Evolutionary conservation across 306 rosid genomes (phyloP).

Genomic region (Begonia peltatifolia): DNA sequence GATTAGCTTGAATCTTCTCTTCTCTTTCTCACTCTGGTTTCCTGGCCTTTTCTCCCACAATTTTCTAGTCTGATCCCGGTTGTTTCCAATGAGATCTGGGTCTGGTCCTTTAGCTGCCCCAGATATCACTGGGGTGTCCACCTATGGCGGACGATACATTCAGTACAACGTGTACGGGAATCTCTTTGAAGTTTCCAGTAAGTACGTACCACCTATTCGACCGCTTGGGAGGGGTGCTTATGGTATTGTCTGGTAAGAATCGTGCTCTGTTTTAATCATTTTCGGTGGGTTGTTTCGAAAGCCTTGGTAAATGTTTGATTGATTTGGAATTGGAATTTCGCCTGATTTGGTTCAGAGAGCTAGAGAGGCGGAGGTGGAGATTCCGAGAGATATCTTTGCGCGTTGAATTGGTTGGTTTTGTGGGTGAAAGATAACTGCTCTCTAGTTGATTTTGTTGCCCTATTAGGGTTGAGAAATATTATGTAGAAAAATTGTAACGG

Average conservation of each 20-base stretch:
- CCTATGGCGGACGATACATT: conserved; percentile 68
- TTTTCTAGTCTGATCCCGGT: too few species aligned
- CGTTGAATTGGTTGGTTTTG: too few species aligned
- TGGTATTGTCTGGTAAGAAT: conserved; percentile 82
- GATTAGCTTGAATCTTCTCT: too few species aligned
- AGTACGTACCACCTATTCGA: conserved; percentile 84
- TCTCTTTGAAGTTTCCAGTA: conserved; percentile 74
- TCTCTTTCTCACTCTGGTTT: too few species aligned
- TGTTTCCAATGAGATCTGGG: conserved; percentile 19
- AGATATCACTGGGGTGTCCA: conserved; percentile 41
- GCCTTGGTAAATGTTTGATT: neutral
- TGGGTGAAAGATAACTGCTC: too few species aligned
- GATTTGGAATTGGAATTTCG: neutral
- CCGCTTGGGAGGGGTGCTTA: conserved; percentile 97
- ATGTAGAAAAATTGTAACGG: too few species aligned
- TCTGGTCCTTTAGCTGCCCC: conserved; percentile 28
- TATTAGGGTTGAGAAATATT: too few species aligned
- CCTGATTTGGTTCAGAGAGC: neutral
- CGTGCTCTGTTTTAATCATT: neutral
- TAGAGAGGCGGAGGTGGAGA: neutral
- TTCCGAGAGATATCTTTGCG: too few species aligned
- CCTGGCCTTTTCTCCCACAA: too few species aligned
- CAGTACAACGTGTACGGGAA: conserved; percentile 85
- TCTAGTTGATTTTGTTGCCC: too few species aligned
- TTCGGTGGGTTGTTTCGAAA: conserved; percentile 2